Base-by-base conservation (phyloP, 2,329 filamentous ascomycete species). In the Penicillium sp. region DNA sequence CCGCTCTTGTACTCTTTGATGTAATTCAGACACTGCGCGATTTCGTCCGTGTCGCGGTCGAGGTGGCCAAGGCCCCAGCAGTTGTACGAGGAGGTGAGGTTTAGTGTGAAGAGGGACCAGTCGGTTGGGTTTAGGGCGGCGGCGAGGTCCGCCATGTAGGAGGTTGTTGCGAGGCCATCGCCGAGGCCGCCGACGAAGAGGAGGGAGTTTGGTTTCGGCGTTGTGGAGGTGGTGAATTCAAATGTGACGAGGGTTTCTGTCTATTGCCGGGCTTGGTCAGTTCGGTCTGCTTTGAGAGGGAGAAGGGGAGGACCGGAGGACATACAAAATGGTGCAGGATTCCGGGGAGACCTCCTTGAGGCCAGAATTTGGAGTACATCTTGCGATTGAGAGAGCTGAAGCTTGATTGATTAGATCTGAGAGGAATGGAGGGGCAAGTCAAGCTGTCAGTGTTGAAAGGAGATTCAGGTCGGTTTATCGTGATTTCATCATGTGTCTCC, bases 171-270 rank as follows among this genome's bases (percentile, higher is more conserved):
- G 58, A 86, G 78, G 48, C 84, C 85, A 73, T 89, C 86, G 56
- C 79, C 81, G 21, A 89, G 79, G 46, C 87, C 86, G 63, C 83
- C 85, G 55, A 88, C 76, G 76, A 85, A 88, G 67, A 88, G 71
- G 54, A 88, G 73, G 19, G 81, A 84, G 73, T 86, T 70, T 9
- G 76, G 76, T 65, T 79, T 78, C 30, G 61, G 64, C 63, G 68
- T 53, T 30, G 70, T 48, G 45, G 56, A 63, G 55, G 66, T 62
- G 6, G 71, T 71, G 61, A 78, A 79, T 70, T 81, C 79, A 66
- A 81, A 81, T 7, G 77, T 73, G 48, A 78, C 73, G 5, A 81
- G 74, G 35, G 70, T 69, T 57, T 75, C 71, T 7, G 69, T 73
- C 69, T 74, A 19, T n/a, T 38, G 19, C 29, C 7, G 38, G 13